Evolutionary conservation across 2,329 filamentous ascomycete species (phyloP), one percentile per base, ranked within the genome.

Genomic region (Parastagonospora nodorum): DNA sequence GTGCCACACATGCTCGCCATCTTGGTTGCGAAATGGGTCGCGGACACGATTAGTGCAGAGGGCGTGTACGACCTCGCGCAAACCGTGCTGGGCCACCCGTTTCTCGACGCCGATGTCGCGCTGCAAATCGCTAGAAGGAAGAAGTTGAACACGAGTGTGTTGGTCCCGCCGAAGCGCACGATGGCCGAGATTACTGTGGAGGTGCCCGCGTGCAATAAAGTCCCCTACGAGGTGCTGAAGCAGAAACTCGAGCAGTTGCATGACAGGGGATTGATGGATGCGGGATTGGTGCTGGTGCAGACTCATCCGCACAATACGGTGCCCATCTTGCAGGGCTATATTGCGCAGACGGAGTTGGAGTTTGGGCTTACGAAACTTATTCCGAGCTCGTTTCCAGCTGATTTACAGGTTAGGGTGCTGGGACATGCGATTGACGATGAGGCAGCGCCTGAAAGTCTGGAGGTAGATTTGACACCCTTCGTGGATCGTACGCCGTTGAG

Each of bases 61-160:
- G 73, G 81, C 16, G 81, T 85, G 1, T 86, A 85, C 58, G 82
- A 85, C 58, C 74, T 85, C 7, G 82, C 82, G n/a, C 82, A 85
- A 63, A 78, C 77, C 2, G 77, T 85, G 3, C 75, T 85, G 1
- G 82, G 82, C 0, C 81, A 85, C 58, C 82, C 82, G 1, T 85
- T 85, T 59, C 69, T 85, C 8, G 82, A 85, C 51, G 58, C 75
- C 0, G 82, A 85, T 41, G 73, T 77, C 50, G 77, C 79, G 1
- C 68, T 82, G 14, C 61, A 61, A 0, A 68, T 75, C 14, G 76
- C 81, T 4, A 72, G 78, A 46, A 60, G 62, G 24, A 58, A 73
- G 32, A 69, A 73, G 9, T 51, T 61, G 11, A 68, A 74, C 1
- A 78, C 80, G 0, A 73, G 77, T 43, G 75, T 77, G 8, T 71